Base-by-base conservation (phyloP, 176 grass and related monocot species). In the sorghum (Sorghum bicolor) region DNA sequence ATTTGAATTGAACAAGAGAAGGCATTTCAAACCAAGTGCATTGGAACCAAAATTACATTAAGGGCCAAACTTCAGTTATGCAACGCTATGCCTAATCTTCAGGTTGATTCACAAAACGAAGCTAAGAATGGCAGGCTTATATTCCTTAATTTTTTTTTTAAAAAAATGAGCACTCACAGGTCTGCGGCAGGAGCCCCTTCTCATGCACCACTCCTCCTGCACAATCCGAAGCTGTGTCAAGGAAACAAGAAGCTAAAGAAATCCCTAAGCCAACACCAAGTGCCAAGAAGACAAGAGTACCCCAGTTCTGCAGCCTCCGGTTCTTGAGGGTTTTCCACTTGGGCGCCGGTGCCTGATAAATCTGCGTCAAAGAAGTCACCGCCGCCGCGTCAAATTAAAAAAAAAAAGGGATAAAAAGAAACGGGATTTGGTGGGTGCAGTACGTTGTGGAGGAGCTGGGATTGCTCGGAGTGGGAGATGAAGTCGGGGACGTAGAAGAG, bases 261-360 rank as follows among this genome's bases (percentile, higher is more conserved):
- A 20, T 20, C 45, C 52, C 22, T 12, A 61, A 74, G 2, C 28
- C 28, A 60, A 71, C 8, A 34, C 43, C 12, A 61, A 36, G 40
- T 20, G 43, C 16, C 26, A 44, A 14, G 39, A 66, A 0, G 25
- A 39, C 13, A 10, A 77, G 17, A 77, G 24, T 70, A 98, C 96
- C 96, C 96, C 92, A 98, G 76, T 95, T 98, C 86, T 94, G 96
- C 74, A 98, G 82, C 82, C 93, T 91, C 77, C 91, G 74, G 85
- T 95, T 95, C 74, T 94, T 98, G 40, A 98, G 79, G 32, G 81
- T 83, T 64, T 90, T 98, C 96, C 96, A 98, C 90, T 92, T 91
- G 41, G 87, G 87, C 37, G 85, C 80, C 13, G 91, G 85, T 8
- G 76, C 93, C 67, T 95, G 86, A 77, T 94, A 94, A 79, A 95